Evolutionary conservation across 106 monocot species (phyloP), one percentile per base, ranked within the genome.

Genomic region (Acanthochlamys bracteata): DNA sequence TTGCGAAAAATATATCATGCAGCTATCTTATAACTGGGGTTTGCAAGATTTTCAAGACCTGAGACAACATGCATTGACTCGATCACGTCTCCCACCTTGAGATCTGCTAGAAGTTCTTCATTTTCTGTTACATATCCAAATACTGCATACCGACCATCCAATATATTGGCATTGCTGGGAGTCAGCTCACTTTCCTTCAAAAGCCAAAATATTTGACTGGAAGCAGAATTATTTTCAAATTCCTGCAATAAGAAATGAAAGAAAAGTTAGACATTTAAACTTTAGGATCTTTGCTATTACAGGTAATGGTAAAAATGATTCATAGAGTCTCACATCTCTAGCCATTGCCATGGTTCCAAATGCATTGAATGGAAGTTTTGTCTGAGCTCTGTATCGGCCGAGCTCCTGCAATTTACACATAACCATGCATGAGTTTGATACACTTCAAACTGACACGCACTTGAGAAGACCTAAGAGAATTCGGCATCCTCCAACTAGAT

Each of bases 301-400:
- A 43, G 43, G 10, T 43, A 13, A 7, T 13, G 43, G 13, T 7
- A 13, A 43, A 13, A 43, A 7, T 43, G 7, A 43, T 7, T 7
- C 13, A 7, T 8, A 43, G 43, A 43, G 43, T 43, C 66, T 73
- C 74, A 85, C 96, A 22, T 91, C 91, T 79, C 91, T 90, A 33
- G 91, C 96, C 90, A 91, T 98, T 39, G 91, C 91, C 88, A 98
- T 91, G 4, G 90, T 90, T 58, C 95, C 90, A 77, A 96, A 96
- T 66, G 95, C 95, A 70, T 96, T 96, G 57, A 96, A 96, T 47
- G 95, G 95, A 74, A 96, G 95, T 16, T 76, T 77, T 72, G 96
- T 91, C 79, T 98, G 96, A 61, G 88, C 91, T 72, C 91, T 98
- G 69, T 98, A 98, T 41, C 75, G 66, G 17, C 96, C 96, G 57